Percentiles rank a stretch among this genome's conserved stretches.
Conservation (phyloP, 1,284 basidiomycete genomes). For the Omphalotus olearius region DNA sequence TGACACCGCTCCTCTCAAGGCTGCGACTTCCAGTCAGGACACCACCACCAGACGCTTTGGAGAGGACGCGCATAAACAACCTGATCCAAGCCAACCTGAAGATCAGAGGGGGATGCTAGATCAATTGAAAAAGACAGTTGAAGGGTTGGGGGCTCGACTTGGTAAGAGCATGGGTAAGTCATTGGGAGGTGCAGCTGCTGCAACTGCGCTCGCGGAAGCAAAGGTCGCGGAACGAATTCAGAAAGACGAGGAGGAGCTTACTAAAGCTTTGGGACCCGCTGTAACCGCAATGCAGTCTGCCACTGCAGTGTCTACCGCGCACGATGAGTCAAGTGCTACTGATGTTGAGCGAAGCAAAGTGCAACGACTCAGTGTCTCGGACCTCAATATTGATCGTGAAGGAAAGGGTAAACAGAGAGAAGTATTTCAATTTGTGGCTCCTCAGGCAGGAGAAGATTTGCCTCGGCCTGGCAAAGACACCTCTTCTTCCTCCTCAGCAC, state of each 20-base stretch:
- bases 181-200: slow-evolving; percentile 53
- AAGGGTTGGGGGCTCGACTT: slow-evolving; percentile 57
- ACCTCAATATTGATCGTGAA: slow-evolving; percentile 35
- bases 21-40: slow-evolving; percentile 17
- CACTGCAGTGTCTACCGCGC: neutral
- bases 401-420: slow-evolving; percentile 6
- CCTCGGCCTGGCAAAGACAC: slow-evolving; percentile 10
- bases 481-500: slow-evolving; percentile 62
- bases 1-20: slow-evolving; percentile 29
- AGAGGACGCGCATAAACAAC: slow-evolving; percentile 7
- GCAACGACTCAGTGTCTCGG: slow-evolving; percentile 49
- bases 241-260: slow-evolving; percentile 34
- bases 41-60: neutral
- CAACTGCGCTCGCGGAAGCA: slow-evolving; percentile 59
- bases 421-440: slow-evolving; percentile 9
- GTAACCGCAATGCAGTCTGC: slow-evolving; percentile 14
- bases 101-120: slow-evolving; percentile 51
- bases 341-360: slow-evolving; percentile 19
- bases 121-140: slow-evolving; percentile 63
- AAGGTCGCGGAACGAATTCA: slow-evolving; percentile 60
- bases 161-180: slow-evolving; percentile 63
- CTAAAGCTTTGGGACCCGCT: slow-evolving; percentile 19
- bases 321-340: neutral
- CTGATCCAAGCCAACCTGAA: slow-evolving; percentile 1
- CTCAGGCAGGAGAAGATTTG: slow-evolving; percentile 1